Evolutionary conservation across 2,329 filamentous ascomycete genomes (phyloP).

Genomic region (Pestalotiopsis sp.): DNA sequence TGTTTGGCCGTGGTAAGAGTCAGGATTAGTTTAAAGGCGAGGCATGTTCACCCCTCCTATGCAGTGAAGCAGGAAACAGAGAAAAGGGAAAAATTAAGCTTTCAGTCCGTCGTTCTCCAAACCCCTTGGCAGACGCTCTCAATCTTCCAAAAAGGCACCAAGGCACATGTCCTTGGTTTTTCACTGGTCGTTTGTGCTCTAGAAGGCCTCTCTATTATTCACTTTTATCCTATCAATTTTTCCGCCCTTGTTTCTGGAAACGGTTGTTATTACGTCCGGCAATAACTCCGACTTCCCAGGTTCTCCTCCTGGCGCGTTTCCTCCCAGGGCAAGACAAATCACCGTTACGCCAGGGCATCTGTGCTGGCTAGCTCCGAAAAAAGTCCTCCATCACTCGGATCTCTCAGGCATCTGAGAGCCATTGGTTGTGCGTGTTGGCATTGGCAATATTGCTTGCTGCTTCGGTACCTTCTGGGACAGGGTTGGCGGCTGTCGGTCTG

Average conservation of each 20-base stretch:
- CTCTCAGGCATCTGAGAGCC: too few relatives aligned
- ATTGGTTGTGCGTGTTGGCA: too few relatives aligned
- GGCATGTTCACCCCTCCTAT: neutral
- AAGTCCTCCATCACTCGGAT: too few relatives aligned
- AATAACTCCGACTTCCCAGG: neutral
- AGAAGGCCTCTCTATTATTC: neutral
- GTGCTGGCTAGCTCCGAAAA: neutral
- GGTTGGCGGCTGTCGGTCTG: neutral
- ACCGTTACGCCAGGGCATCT: neutral
- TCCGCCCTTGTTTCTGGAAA: neutral
- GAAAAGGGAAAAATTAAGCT: neutral
- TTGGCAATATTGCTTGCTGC: neutral
- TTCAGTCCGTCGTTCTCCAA: neutral
- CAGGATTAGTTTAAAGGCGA: neutral
- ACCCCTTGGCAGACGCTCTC: neutral
- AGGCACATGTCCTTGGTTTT: neutral
- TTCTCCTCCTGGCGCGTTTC: neutral
- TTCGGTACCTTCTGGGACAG: neutral
- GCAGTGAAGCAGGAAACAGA: neutral
- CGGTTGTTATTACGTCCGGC: neutral
- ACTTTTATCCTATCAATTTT: neutral
- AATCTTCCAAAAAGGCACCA: neutral
- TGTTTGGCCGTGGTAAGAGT: neutral
- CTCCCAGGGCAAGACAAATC: neutral
- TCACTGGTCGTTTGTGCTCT: neutral